Conservation (phyloP, 257 asterid genomes). For the Craterostigma plantagineum region DNA sequence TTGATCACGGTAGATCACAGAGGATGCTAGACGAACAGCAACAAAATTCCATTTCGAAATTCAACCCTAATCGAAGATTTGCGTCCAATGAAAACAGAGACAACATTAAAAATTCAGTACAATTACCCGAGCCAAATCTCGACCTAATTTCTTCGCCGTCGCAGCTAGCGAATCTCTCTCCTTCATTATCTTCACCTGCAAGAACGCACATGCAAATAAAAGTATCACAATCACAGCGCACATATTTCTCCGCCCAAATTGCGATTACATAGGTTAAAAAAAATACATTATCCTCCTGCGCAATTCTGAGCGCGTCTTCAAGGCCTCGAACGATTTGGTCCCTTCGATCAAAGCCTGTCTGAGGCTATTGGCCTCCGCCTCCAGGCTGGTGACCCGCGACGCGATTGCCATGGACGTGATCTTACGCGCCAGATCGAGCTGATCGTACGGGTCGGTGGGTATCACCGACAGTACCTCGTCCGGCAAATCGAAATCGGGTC, state of each 20-base stretch:
- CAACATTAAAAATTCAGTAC: background rate
- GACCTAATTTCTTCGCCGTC: constrained; percentile 65
- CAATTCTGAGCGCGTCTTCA: constrained; percentile 21
- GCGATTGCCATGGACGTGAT: constrained; percentile 97
- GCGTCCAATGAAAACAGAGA: background rate
- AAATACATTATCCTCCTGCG: constrained; percentile 65
- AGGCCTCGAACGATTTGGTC: constrained; percentile 49
- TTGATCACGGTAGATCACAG: too few species aligned
- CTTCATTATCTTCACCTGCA: constrained; percentile 58
- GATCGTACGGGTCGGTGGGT: constrained; percentile 94
- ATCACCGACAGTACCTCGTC: constrained; percentile 64
- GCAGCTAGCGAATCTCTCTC: constrained; percentile 69
- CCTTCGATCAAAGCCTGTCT: constrained; percentile 46
- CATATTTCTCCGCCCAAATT: background rate
- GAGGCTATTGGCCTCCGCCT: constrained; percentile 51
- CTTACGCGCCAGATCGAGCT: constrained; percentile 97
- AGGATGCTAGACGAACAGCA: too few species aligned
- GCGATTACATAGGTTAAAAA: background rate
- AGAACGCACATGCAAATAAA: constrained; percentile 1
- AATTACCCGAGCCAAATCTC: constrained; percentile 76
- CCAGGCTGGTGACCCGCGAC: constrained; percentile 81
- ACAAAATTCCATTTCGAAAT: background rate
- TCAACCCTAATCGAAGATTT: background rate
- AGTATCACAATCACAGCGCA: constrained; percentile 1
- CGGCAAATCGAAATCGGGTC: constrained; percentile 53